Evolutionary conservation across 1,284 basidiomycete genomes (phyloP).

Genomic region (Ceratobasidium sp.): DNA sequence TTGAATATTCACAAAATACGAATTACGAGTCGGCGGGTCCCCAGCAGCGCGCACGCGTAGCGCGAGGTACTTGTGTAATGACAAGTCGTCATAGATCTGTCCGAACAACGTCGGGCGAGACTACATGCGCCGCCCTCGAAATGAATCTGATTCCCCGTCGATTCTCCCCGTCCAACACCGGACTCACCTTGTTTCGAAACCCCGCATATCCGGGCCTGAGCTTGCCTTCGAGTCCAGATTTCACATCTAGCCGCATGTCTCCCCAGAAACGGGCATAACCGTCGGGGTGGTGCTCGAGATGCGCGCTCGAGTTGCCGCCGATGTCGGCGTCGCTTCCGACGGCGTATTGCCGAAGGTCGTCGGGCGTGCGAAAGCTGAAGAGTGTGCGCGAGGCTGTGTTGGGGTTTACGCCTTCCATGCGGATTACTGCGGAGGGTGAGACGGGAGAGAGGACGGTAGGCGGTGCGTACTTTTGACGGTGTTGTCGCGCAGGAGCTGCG

Average conservation of each 20-base stretch:
- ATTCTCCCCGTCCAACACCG: background rate
- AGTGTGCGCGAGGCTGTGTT: constrained; percentile 68
- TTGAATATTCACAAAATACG: constrained; percentile 90
- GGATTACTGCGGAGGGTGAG: constrained; percentile 34
- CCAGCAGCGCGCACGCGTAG: constrained; percentile 79
- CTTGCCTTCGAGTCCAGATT: constrained; percentile 67
- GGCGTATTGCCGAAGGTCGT: constrained; percentile 71
- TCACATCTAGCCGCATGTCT: constrained; percentile 73
- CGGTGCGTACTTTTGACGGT: constrained; percentile 21
- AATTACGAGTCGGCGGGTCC: constrained; percentile 73
- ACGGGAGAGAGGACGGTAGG: background rate
- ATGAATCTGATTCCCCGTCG: background rate
- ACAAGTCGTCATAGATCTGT: constrained; percentile 81
- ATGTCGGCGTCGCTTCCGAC: constrained; percentile 86
- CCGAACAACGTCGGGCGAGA: constrained; percentile 76
- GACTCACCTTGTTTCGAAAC: constrained; percentile 76
- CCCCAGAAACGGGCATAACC: constrained; percentile 78
- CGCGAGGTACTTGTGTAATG: constrained; percentile 79
- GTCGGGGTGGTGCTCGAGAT: constrained; percentile 70
- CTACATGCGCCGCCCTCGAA: constrained; percentile 46
- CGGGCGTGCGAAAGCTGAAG: constrained; percentile 68
- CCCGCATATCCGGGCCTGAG: constrained; percentile 84
- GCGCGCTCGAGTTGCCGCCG: constrained; percentile 81
- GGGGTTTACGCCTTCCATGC: constrained; percentile 77
- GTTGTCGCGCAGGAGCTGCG: constrained; percentile 36